A percentile compares a stretch with the other conserved stretches of the same genome.
These are phyloP conservation scores for Chlorella sp. DNA, from an alignment of 139 green algal species.

Conservation along the genomic window DNA sequence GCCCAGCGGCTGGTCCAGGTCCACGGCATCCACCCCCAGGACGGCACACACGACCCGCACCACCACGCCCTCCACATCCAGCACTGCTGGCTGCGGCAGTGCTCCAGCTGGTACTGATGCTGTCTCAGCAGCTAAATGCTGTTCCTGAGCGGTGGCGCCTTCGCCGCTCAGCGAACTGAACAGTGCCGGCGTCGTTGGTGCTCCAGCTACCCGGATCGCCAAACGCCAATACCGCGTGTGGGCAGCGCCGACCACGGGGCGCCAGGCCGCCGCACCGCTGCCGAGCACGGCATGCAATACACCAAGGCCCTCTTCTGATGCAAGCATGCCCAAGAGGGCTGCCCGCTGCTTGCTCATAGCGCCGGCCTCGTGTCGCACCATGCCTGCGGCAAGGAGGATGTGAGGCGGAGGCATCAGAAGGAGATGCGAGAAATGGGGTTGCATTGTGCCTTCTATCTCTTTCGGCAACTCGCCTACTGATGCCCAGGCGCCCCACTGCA, in stretches of 20 bases:
- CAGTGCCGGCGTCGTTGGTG: slow-evolving; percentile 5
- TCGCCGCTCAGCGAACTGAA: not conserved
- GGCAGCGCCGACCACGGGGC: slow-evolving; percentile 25
- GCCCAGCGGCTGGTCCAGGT: slow-evolving; percentile 12
- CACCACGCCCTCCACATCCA: slow-evolving; percentile 14
- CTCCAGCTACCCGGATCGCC: slow-evolving; percentile 21
- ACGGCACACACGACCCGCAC: not conserved
- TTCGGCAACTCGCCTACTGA: slow-evolving; percentile 1
- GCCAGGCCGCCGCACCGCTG: not conserved
- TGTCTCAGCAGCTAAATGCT: too few species aligned
- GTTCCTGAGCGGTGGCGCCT: too few species aligned
- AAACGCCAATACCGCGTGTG: slow-evolving; percentile 31
- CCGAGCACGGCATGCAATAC: slow-evolving; percentile 25
- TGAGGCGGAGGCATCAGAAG: not conserved
- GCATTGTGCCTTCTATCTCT: not conserved
- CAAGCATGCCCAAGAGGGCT: slow-evolving; percentile 35
- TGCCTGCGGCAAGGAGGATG: slow-evolving; percentile 28
- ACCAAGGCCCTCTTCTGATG: slow-evolving; percentile 22
- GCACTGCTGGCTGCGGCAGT: not conserved
- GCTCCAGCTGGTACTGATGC: too few species aligned
- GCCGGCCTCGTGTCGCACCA: slow-evolving; percentile 27
- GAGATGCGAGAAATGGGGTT: not conserved
- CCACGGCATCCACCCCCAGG: slow-evolving; percentile 2
- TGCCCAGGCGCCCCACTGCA: slow-evolving; percentile 63
- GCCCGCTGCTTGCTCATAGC: slow-evolving; percentile 20